These are phyloP conservation scores for Russula sp. DNA, from an alignment of 768 basidiomycete genomes.

Conservation along the genomic window DNA sequence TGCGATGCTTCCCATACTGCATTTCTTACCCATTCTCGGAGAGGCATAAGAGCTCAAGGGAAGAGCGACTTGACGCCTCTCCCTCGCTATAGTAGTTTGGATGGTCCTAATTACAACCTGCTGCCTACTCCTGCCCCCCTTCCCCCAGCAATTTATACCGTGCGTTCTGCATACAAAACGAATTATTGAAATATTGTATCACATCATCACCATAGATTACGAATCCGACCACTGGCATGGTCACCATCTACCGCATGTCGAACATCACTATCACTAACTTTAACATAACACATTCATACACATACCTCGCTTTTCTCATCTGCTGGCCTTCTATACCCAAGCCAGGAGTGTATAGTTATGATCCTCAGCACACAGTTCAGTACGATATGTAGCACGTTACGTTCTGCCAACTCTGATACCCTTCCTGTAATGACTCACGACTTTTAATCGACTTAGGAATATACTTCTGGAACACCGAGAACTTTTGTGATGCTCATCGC, in stretches of 20 bases:
- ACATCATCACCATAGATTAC: not conserved
- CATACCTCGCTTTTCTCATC: too few species aligned
- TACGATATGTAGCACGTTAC: not conserved
- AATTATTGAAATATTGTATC: not conserved
- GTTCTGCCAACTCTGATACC: not conserved
- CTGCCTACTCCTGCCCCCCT: not conserved
- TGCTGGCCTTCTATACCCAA: too few species aligned
- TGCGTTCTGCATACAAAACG: not conserved
- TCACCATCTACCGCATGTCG: not conserved
- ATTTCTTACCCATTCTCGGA: slow-evolving; percentile 18
- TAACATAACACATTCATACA: too few species aligned
- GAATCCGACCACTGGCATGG: not conserved
- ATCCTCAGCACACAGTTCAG: not conserved
- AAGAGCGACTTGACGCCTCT: not conserved
- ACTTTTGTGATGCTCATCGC: too few species aligned
- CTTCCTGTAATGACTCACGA: not conserved
- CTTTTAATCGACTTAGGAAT: not conserved
- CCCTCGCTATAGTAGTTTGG: not conserved
- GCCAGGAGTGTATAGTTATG: not conserved
- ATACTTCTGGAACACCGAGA: too few species aligned
- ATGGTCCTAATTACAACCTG: not conserved
- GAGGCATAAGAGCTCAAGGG: not conserved
- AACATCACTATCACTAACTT: too few species aligned
- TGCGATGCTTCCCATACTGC: slow-evolving; percentile 21
- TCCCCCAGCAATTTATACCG: not conserved